These are phyloP conservation scores for Pseudopyrenochaeta lycopersici DNA, from an alignment of 2,329 filamentous ascomycete genomes.

Conservation along the genomic window DNA sequence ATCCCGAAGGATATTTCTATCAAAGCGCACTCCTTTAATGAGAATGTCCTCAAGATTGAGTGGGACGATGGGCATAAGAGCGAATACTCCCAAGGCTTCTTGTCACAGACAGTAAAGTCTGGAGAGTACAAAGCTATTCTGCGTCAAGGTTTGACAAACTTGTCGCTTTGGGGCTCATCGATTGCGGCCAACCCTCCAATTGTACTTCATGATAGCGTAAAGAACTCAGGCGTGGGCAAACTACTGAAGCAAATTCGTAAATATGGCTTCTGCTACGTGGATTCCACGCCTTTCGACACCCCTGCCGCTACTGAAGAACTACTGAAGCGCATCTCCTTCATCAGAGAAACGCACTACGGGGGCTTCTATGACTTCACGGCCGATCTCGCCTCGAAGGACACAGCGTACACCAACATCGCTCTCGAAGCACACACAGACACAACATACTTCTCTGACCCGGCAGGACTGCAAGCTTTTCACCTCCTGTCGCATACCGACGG, in stretches of 20 bases:
- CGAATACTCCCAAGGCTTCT: constrained; percentile 71
- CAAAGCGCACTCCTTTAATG: constrained; percentile 14
- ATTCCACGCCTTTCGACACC: constrained; percentile 64
- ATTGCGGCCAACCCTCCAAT: constrained; percentile 60
- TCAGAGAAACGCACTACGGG: constrained; percentile 90
- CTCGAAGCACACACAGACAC: constrained; percentile 91
- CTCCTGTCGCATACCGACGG: constrained; percentile 79
- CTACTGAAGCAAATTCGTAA: constrained; percentile 69
- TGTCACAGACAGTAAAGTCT: constrained; percentile 51
- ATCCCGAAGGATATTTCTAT: constrained; percentile 43
- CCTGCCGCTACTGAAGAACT: constrained; percentile 73
- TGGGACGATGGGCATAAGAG: constrained; percentile 72
- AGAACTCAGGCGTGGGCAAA: constrained; percentile 54
- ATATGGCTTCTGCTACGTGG: constrained; percentile 81
- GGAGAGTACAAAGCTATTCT: constrained; percentile 50
- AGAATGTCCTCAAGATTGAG: constrained; percentile 24
- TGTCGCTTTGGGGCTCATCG: constrained; percentile 49
- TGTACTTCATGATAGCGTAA: constrained; percentile 29
- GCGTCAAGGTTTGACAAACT: constrained; percentile 42
- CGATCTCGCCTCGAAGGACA: constrained; percentile 86
- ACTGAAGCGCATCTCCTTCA: constrained; percentile 82
- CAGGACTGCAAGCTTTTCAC: constrained; percentile 92
- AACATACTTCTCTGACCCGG: constrained; percentile 93
- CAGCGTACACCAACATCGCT: constrained; percentile 86
- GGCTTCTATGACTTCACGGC: constrained; percentile 88